Evolutionary conservation across 345 rosid species (phyloP).

Genomic region (Populus ilicifolia): DNA sequence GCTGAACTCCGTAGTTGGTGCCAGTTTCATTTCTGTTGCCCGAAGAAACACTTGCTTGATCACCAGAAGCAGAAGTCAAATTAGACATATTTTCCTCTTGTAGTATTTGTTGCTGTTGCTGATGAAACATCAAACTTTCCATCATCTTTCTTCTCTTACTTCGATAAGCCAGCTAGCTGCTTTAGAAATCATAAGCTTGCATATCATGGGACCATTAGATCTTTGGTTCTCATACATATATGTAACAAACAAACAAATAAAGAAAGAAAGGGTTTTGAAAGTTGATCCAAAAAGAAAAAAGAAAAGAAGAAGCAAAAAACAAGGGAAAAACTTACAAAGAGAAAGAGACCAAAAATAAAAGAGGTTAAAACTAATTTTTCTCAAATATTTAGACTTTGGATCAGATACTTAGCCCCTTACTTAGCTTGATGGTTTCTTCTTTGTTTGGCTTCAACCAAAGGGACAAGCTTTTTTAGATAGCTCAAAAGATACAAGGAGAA

Average conservation of each 20-base stretch:
- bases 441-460: constrained; percentile 67
- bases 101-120: constrained; percentile 39
- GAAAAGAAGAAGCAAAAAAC: constrained; percentile 1
- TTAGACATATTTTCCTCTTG: constrained; percentile 80
- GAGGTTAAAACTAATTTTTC: constrained; percentile 8
- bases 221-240: constrained; percentile 5
- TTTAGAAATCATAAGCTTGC: constrained; percentile 15
- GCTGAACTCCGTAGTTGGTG: constrained; percentile 35
- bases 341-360: constrained; percentile 18
- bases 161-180: background rate
- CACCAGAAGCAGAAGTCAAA: constrained; percentile 76
- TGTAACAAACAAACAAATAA: too few species aligned
- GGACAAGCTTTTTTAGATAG: constrained; percentile 50
- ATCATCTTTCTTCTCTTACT: constrained; percentile 25
- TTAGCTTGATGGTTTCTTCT: constrained; percentile 11
- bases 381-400: background rate
- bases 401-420: background rate
- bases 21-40: constrained; percentile 51
- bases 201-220: constrained; percentile 19
- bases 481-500: constrained; percentile 27
- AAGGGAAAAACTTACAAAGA: constrained; percentile 11
- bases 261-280: background rate
- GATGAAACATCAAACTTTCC: constrained; percentile 48
- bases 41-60: constrained; percentile 76
- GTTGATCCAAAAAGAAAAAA: background rate